Percentiles rank a stretch among this genome's conserved stretches.
Conservation (phyloP, 129 eudicot species). For the Scalesia atractyloides region DNA sequence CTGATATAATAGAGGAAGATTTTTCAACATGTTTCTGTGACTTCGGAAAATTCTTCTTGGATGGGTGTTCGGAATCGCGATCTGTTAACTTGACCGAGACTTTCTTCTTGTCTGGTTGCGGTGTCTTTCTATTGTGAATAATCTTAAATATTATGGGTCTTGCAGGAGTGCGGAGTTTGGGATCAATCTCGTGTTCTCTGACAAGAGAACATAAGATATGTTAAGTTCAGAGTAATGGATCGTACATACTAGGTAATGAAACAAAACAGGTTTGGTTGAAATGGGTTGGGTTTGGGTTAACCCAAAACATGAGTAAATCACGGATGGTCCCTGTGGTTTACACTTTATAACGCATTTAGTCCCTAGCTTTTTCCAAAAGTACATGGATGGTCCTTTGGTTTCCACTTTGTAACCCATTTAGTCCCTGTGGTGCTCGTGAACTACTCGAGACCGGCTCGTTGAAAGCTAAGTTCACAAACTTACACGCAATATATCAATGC, state of each 20-base stretch:
- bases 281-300: not conserved
- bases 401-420: too few relatives aligned
- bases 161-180: slow-evolving; percentile 47
- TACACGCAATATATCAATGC: slow-evolving; percentile 82
- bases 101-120: slow-evolving; percentile 15
- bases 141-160: slow-evolving; percentile 53
- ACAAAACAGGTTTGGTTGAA: not conserved
- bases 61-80: slow-evolving; percentile 31
- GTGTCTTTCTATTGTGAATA: slow-evolving; percentile 32
- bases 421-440: not conserved
- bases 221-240: not conserved
- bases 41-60: slow-evolving; percentile 35
- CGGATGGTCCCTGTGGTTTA: too few relatives aligned
- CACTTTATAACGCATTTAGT: too few relatives aligned
- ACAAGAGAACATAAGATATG: slow-evolving; percentile 6
- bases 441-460: not conserved
- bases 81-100: slow-evolving; percentile 24
- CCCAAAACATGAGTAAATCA: too few relatives aligned
- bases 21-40: slow-evolving; percentile 27
- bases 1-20: slow-evolving; percentile 26
- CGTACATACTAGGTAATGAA: not conserved
- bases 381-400: too few relatives aligned
- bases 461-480: slow-evolving; percentile 25
- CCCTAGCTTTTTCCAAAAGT: too few relatives aligned
- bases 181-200: slow-evolving; percentile 73